These are phyloP conservation scores for Xylaria castorea DNA, from an alignment of 495 filamentous ascomycete species.

Conservation along the genomic window DNA sequence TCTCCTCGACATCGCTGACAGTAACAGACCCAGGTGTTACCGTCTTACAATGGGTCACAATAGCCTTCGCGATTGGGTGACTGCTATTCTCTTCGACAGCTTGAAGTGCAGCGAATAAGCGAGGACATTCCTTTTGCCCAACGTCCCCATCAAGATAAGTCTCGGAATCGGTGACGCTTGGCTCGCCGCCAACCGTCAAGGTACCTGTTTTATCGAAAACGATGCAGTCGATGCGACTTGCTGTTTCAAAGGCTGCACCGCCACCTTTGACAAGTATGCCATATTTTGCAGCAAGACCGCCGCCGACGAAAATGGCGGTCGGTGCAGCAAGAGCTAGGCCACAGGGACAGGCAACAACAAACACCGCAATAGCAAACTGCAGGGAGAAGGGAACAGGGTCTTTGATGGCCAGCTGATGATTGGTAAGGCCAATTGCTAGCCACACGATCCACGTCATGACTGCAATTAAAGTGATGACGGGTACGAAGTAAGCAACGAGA, in stretches of 20 bases:
- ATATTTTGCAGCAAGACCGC: conserved; percentile 83
- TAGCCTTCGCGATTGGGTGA: conserved; percentile 86
- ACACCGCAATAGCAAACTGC: conserved; percentile 92
- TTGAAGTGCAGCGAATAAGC: conserved; percentile 60
- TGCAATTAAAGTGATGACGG: conserved; percentile 79
- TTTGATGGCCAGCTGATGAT: conserved; percentile 69
- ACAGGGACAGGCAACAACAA: conserved; percentile 94
- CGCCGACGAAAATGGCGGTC: conserved; percentile 91
- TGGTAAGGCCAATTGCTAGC: conserved; percentile 76
- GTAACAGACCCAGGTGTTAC: conserved; percentile 43
- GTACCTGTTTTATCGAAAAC: conserved; percentile 98
- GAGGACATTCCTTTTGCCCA: conserved; percentile 26
- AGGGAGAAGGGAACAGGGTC: conserved; percentile 82
- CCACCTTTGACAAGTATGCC: conserved; percentile 96
- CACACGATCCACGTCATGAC: conserved; percentile 85
- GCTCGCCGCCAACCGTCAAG: conserved; percentile 82
- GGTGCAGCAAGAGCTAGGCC: conserved; percentile 91
- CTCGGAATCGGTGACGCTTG: conserved; percentile 76
- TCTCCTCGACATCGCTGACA: conserved; percentile 68
- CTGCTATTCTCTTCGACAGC: conserved; percentile 81
- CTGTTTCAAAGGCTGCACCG: conserved; percentile 94
- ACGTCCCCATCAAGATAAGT: conserved; percentile 53
- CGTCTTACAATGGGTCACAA: conserved; percentile 69
- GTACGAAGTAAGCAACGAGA: conserved; percentile 89
- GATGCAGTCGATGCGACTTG: conserved; percentile 81